These are phyloP conservation scores for Papiliotrema nemorosa DNA, from an alignment of 1,284 basidiomycete genomes.

Conservation along the genomic window DNA sequence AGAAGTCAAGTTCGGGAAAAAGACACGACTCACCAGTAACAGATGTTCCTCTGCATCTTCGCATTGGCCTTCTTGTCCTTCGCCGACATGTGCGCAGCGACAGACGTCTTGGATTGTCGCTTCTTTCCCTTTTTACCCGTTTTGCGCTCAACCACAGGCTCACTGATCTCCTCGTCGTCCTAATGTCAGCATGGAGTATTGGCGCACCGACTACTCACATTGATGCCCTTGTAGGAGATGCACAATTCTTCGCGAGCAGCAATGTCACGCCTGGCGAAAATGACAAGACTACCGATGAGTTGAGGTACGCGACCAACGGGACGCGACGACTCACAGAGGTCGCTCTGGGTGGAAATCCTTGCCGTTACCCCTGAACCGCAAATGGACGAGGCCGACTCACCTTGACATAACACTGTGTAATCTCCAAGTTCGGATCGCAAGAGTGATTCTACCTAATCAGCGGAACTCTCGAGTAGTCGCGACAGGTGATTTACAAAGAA, in stretches of 20 bases:
- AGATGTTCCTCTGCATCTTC: slow-evolving; percentile 1
- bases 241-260: slow-evolving; percentile 68
- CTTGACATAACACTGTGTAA: slow-evolving; percentile 68
- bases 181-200: neutral
- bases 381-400: slow-evolving; percentile 28
- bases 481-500: slow-evolving; percentile 29
- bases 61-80: slow-evolving; percentile 3
- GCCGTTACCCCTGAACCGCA: slow-evolving; percentile 3
- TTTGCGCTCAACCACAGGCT: neutral
- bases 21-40: slow-evolving; percentile 6
- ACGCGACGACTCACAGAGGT: slow-evolving; percentile 54
- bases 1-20: neutral
- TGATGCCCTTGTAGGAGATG: slow-evolving; percentile 70
- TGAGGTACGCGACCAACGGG: neutral
- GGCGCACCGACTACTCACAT: slow-evolving; percentile 17
- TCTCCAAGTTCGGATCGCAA: slow-evolving; percentile 76
- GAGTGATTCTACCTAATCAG: slow-evolving; percentile 69
- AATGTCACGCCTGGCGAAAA: slow-evolving; percentile 68
- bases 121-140: slow-evolving; percentile 9
- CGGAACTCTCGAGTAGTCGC: neutral
- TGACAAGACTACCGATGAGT: slow-evolving; percentile 51
- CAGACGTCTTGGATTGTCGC: slow-evolving; percentile 17
- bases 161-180: slow-evolving; percentile 7
- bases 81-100: slow-evolving; percentile 13
- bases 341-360: slow-evolving; percentile 50